Base-by-base conservation (phyloP, 371 early-diverging fungal species). In the Aphelidium insulamus region DNA sequence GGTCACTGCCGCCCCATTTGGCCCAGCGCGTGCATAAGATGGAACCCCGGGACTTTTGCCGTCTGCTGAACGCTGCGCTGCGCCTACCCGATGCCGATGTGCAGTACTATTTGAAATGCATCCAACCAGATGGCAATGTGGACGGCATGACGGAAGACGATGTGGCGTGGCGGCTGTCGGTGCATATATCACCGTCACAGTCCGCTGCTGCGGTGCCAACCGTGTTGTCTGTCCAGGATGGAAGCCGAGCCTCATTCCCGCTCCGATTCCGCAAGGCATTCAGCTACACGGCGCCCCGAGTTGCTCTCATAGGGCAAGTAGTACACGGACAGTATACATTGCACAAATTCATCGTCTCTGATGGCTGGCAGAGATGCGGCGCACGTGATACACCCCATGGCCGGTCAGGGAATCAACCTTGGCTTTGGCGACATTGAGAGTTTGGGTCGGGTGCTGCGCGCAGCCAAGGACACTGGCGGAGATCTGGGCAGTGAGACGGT, bases 331-430 rank as follows among this genome's bases (percentile, higher is more conserved):
- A 37, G 30, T 10, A 9, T 7, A 15, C 3, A 16, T 32, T 24
- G 19, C 20, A n/a, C 12, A 39, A 37, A 25, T 10, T 30, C 4
- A 22, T 39, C 23, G 14, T 44, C 8, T 12, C 6, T 21, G n/a
- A 18, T 52, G 25, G 44, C 11, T 9, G 22, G 17, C 43, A 74
- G 85, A 0, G 95, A 94, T 50, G 91, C 95, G 6, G 94, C 94
- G n/a, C 95, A 94, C 44, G 64, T 81, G 0, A 70, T 85, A 23
- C 94, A 94, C 43, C 95, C 95, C 12, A 58, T 94, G 38, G 95
- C 92, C 4, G 95, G 95, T 0, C 94, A 88, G 53, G 95, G 95
- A 7, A 50, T 94, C 26, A 92, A 92, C 49, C 67, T 87, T 43
- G 94, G 94, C 1, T 41, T 94, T 3, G 60, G 69, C 3, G 95